Percentiles rank a stretch among this genome's conserved stretches.
These are phyloP conservation scores for Podospora sp. DNA, from an alignment of 495 filamentous ascomycete genomes.

Conservation along the genomic window DNA sequence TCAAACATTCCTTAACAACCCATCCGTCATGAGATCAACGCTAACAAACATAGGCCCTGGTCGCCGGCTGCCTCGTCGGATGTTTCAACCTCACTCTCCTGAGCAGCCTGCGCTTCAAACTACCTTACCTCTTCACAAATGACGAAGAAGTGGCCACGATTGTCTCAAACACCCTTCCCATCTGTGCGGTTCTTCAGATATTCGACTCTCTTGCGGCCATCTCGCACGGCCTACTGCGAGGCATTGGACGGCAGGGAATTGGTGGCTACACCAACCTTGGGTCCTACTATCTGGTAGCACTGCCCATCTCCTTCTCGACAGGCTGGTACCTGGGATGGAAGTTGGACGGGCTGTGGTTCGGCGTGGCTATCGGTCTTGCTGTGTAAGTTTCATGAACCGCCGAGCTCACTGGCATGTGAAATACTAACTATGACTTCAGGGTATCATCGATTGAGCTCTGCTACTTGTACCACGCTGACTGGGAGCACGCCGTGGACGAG, in stretches of 20 bases:
- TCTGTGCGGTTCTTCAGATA: constrained; percentile 77
- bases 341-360: constrained; percentile 72
- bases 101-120: constrained; percentile 51
- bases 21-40: neutral
- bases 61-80: constrained; percentile 58
- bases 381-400: constrained; percentile 36
- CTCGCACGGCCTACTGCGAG: constrained; percentile 75
- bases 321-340: constrained; percentile 70
- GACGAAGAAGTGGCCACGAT: constrained; percentile 72
- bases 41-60: constrained; percentile 20
- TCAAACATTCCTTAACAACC: neutral
- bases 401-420: neutral
- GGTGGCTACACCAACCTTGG: constrained; percentile 77
- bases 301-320: constrained; percentile 74
- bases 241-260: constrained; percentile 74
- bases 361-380: constrained; percentile 63
- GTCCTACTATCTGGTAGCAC: constrained; percentile 76
- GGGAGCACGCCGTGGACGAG: constrained; percentile 36
- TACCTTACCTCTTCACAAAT: constrained; percentile 72
- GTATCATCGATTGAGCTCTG: constrained; percentile 33
- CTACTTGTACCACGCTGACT: constrained; percentile 34
- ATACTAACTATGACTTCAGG: constrained; percentile 16
- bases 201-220: constrained; percentile 74
- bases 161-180: constrained; percentile 66
- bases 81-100: constrained; percentile 70